Evolutionary conservation across 805 yeast species (phyloP), one percentile per base, ranked within the genome.

Genomic region (Torulaspora gathmanii): DNA sequence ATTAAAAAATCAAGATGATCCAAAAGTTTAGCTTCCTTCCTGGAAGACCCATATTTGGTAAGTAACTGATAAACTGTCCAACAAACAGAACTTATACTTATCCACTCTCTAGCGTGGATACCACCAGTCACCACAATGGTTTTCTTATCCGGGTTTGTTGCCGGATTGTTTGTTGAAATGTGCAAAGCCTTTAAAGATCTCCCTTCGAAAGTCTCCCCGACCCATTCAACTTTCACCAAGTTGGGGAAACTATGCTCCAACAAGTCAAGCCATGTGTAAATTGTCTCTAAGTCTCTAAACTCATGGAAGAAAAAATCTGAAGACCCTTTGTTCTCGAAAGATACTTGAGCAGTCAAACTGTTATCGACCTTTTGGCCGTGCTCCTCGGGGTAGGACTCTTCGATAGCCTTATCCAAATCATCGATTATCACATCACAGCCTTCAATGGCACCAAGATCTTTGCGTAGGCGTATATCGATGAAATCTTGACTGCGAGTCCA

Each of bases 101-200:
- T 74, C 96, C 96, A 89, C 63, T 89, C 97, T 42, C 97, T 72
- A 0, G 95, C 93, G 66, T 89, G 96, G 2, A 84, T 74, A 2
- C 95, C 96, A 30, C 90, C 90, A 1, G 91, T 80, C 6, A 89
- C 73, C 3, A 87, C 82, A 42, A 88, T 74, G 1, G 91, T 84
- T 51, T 74, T 78, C 61, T 74, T 75, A 36, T 76, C 70, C 8
- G 72, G 68, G 44, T 65, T 60, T 33, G 46, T 48, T 11, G 57
- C 60, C 4, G 65, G 70, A 37, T 69, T 70, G 37, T 72, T 72
- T 1, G 81, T 72, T 2, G 82, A 71, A 22, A 88, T 61, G 54
- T 84, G 84, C 17, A 87, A 67, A 0, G 85, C 86, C 41, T 77
- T 79, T 58, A 82, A 73, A 22, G 78, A 79, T 44, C 93, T 70